These are phyloP conservation scores for Yarrowia porcina DNA, from an alignment of 805 yeast species.

Conservation along the genomic window DNA sequence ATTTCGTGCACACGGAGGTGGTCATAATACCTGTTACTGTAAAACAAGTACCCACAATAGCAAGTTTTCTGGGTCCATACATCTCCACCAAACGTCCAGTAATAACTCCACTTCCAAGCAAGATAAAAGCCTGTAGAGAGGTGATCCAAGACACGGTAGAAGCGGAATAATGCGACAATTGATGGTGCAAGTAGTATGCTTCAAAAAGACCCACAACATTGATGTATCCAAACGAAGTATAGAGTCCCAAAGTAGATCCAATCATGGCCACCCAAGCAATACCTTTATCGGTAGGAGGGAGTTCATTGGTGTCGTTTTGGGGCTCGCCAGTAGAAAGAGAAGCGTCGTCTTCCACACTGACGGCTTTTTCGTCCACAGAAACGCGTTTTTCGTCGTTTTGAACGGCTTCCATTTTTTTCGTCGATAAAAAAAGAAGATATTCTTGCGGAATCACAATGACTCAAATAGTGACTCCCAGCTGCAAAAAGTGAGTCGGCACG, in stretches of 20 bases:
- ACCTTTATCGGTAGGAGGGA: not conserved
- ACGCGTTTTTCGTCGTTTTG: not conserved
- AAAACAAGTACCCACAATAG: constrained; percentile 33
- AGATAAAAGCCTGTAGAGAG: constrained; percentile 37
- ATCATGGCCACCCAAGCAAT: constrained; percentile 19
- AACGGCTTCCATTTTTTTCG: too few relatives aligned
- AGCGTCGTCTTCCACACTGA: not conserved
- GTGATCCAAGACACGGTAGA: constrained; percentile 40
- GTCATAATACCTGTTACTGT: constrained; percentile 37
- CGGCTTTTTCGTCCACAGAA: not conserved
- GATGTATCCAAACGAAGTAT: constrained; percentile 29
- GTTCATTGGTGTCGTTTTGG: too few relatives aligned
- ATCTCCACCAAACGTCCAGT: constrained; percentile 37
- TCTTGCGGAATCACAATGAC: not conserved
- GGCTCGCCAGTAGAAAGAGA: not conserved
- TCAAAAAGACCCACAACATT: constrained; percentile 36
- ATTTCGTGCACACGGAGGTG: constrained; percentile 39
- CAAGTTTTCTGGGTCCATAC: constrained; percentile 31
- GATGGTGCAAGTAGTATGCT: constrained; percentile 33
- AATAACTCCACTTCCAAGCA: constrained; percentile 34
- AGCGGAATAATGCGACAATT: constrained; percentile 34
- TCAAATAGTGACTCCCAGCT: not conserved
- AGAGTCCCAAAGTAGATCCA: constrained; percentile 4
- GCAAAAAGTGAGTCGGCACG: not conserved
- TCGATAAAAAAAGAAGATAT: too few relatives aligned